Conservation (phyloP, 345 rosid species). For the Eucalyptus sp. region DNA sequence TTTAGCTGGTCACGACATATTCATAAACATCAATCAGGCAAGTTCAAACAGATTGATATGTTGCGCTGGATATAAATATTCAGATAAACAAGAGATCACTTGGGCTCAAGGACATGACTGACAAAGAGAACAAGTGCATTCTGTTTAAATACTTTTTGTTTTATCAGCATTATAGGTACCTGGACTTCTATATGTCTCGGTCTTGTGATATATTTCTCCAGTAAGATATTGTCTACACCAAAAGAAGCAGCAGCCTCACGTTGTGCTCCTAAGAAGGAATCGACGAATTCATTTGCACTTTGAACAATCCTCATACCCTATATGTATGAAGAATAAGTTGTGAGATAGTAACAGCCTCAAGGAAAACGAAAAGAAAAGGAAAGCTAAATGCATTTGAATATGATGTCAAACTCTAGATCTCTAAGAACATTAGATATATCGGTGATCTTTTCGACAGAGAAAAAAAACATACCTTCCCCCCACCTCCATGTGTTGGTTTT, state of each 20-base stretch:
- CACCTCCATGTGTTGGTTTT: constrained; percentile 95
- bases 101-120: background rate
- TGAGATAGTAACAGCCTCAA: background rate
- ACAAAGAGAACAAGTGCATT: background rate
- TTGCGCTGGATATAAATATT: background rate
- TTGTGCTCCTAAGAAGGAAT: constrained; percentile 85
- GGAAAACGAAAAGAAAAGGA: background rate
- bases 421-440: background rate
- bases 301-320: constrained; percentile 94
- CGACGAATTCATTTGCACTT: constrained; percentile 49
- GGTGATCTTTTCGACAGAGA: background rate
- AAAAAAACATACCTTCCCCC: constrained; percentile 60
- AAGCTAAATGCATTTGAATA: background rate
- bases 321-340: constrained; percentile 5
- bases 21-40: background rate
- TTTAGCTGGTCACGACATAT: background rate
- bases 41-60: background rate
- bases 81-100: background rate
- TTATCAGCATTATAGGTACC: constrained; percentile 19
- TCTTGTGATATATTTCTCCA: constrained; percentile 86
- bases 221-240: constrained; percentile 73
- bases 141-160: background rate
- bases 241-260: constrained; percentile 96
- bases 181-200: constrained; percentile 97
- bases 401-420: background rate